These are phyloP conservation scores for Apostasia ramifera DNA, from an alignment of 106 monocot species.

Conservation along the genomic window DNA sequence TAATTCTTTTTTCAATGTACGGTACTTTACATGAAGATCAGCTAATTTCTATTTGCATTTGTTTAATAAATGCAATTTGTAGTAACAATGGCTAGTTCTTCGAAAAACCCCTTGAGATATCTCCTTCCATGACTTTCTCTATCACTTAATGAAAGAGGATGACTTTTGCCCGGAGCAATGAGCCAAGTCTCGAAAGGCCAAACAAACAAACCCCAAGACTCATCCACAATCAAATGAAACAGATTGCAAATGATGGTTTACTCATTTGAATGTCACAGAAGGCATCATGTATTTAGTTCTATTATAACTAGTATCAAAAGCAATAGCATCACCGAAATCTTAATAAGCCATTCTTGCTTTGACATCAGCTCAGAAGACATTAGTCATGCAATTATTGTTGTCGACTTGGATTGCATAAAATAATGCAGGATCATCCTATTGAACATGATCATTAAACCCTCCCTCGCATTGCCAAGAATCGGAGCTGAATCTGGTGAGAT, in stretches of 20 bases:
- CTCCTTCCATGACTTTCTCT: constrained; percentile 78
- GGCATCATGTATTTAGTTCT: constrained; percentile 96
- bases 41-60: constrained; percentile 73
- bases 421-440: constrained; percentile 62
- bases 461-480: constrained; percentile 27
- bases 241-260: constrained; percentile 76
- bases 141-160: constrained; percentile 42
- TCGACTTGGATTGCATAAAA: constrained; percentile 90
- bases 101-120: constrained; percentile 59
- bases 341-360: constrained; percentile 47
- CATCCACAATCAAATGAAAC: constrained; percentile 85
- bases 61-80: constrained; percentile 71
- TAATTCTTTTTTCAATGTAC: constrained; percentile 46
- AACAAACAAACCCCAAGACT: constrained; percentile 70
- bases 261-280: constrained; percentile 63
- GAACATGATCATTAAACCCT: constrained; percentile 37
- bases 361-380: constrained; percentile 37
- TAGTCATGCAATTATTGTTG: constrained; percentile 79
- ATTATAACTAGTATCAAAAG: constrained; percentile 81
- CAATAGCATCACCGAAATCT: constrained; percentile 61
- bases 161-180: constrained; percentile 54
- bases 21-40: constrained; percentile 55
- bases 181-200: constrained; percentile 94
- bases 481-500: not conserved
- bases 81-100: constrained; percentile 50